Conservation (phyloP, 305 asterid species). For the Fraxinus ornus region DNA sequence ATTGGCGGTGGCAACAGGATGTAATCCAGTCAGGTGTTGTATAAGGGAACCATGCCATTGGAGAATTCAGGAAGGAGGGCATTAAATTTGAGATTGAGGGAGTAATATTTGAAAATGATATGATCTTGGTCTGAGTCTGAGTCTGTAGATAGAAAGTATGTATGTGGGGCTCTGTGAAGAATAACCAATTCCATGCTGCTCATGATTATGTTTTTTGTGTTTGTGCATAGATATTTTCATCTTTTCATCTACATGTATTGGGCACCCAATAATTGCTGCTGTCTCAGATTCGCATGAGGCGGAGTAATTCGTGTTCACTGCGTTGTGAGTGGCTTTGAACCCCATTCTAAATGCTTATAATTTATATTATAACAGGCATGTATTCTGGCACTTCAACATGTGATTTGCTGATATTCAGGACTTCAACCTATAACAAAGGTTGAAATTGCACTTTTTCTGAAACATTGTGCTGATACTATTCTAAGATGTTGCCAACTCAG, state of each 20-base stretch:
- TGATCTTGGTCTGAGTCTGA: neutral
- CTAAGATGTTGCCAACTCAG: neutral
- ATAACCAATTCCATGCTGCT: neutral
- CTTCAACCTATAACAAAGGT: neutral
- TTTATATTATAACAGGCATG: neutral
- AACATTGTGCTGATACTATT: neutral
- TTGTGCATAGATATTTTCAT: neutral
- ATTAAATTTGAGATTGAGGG: neutral
- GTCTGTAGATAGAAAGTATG: neutral
- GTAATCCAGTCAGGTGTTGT: neutral
- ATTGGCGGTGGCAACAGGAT: neutral
- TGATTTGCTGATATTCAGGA: neutral
- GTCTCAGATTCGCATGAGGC: neutral
- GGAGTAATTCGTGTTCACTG: neutral
- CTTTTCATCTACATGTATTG: neutral
- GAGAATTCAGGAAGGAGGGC: neutral
- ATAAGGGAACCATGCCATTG: neutral
- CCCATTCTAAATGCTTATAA: neutral
- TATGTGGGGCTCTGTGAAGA: neutral
- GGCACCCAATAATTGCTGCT: neutral
- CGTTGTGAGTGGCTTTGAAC: neutral
- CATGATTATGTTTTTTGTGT: neutral
- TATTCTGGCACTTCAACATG: neutral
- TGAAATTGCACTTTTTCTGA: neutral
- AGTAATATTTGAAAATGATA: neutral